A percentile compares a stretch with the other conserved stretches of the same genome.
Evolutionary conservation across 331 rosid species (phyloP).

Genomic region (Stylosanthes scabra): DNA sequence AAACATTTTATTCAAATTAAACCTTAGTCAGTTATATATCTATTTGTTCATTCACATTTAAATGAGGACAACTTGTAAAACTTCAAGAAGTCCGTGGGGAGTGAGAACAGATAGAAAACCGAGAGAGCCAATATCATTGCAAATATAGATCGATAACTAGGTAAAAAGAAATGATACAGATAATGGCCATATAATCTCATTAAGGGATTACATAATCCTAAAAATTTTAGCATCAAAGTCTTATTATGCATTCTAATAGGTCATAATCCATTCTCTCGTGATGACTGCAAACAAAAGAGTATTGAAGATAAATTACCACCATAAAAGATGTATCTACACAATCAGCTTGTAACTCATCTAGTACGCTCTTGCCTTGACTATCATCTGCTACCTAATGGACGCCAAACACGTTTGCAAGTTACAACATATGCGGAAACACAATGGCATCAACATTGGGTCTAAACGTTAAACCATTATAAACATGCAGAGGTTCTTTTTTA

Average conservation of each 20-base stretch:
- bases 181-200: conserved; percentile 1
- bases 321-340: conserved; percentile 85
- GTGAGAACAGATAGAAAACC: conserved; percentile 28
- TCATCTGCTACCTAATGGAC: conserved; percentile 80
- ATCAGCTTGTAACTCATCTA: conserved; percentile 76
- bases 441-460: conserved; percentile 20
- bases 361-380: conserved; percentile 71
- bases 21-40: background rate
- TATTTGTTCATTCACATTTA: background rate
- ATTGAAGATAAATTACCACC: conserved; percentile 52
- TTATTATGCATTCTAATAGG: background rate
- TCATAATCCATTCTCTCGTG: conserved; percentile 4
- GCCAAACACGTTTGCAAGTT: conserved; percentile 37
- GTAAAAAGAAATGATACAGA: conserved; percentile 4
- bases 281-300: conserved; percentile 22
- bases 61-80: conserved; percentile 2
- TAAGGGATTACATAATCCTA: background rate
- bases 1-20: background rate
- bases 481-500: background rate
- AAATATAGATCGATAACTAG: background rate
- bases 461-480: background rate
- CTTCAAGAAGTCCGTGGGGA: background rate
- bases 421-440: conserved; percentile 1
- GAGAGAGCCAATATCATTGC: conserved; percentile 4
- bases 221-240: conserved; percentile 19